These are phyloP conservation scores for Smithsoniella earleae DNA, from an alignment of 163 green algal genomes.

Conservation along the genomic window DNA sequence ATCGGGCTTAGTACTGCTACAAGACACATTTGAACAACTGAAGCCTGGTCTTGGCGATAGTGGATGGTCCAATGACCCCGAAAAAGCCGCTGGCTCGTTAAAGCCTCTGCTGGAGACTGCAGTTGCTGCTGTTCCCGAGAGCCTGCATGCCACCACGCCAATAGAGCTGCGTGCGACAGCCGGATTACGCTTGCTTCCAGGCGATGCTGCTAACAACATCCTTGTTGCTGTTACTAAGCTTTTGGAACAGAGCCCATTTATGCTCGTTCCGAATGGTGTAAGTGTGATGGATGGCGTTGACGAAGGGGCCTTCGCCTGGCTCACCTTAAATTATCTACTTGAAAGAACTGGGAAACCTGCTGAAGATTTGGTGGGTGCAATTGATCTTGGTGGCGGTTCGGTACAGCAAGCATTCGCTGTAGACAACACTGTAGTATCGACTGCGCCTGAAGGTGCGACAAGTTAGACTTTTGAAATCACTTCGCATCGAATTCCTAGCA, in stretches of 20 bases:
- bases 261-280: conserved; percentile 57
- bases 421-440: conserved; percentile 41
- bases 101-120: conserved; percentile 71
- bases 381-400: conserved; percentile 89
- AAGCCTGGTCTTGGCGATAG: conserved; percentile 80
- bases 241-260: conserved; percentile 61
- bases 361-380: conserved; percentile 69
- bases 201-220: conserved; percentile 71
- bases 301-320: conserved; percentile 93
- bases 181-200: conserved; percentile 82
- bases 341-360: conserved; percentile 57
- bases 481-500: too few relatives aligned
- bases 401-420: conserved; percentile 89
- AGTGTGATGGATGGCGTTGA: conserved; percentile 85
- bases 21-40: conserved; percentile 86
- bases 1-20: conserved; percentile 55
- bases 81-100: conserved; percentile 64
- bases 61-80: conserved; percentile 63
- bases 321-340: conserved; percentile 97
- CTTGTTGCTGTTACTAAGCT: conserved; percentile 53
- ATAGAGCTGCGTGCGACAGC: conserved; percentile 87
- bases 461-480: too few relatives aligned
- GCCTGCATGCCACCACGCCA: conserved; percentile 54
- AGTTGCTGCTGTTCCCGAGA: conserved; percentile 64
- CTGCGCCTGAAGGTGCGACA: conserved; percentile 45